Evolutionary conservation across 495 filamentous ascomycete genomes (phyloP).

Genomic region (Jackrogersella minutella): DNA sequence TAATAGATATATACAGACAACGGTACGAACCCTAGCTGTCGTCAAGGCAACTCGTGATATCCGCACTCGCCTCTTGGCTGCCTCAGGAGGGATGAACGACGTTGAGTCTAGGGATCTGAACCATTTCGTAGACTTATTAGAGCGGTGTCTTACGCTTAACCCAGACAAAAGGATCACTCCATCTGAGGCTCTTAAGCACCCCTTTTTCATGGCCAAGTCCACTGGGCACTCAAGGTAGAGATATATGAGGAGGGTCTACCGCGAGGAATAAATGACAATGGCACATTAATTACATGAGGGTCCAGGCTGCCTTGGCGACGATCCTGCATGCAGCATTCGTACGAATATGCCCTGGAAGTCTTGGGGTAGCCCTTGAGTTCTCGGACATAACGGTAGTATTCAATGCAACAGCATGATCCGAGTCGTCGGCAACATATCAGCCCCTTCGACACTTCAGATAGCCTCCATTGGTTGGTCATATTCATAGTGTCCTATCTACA

Average conservation of each 20-base stretch:
- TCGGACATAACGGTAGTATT: conserved; percentile 1
- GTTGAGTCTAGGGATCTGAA: conserved; percentile 79
- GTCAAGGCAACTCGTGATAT: conserved; percentile 85
- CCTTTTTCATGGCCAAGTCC: conserved; percentile 65
- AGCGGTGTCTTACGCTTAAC: conserved; percentile 86
- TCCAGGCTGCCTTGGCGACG: background rate
- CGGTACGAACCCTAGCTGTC: conserved; percentile 72
- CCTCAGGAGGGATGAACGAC: conserved; percentile 76
- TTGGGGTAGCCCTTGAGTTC: conserved; percentile 1
- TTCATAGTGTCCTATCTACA: background rate
- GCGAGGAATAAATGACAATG: background rate
- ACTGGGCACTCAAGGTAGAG: conserved; percentile 34
- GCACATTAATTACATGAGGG: background rate
- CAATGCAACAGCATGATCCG: background rate
- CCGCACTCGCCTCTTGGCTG: conserved; percentile 75
- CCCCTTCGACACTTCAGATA: background rate
- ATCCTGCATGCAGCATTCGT: background rate
- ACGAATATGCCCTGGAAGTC: background rate
- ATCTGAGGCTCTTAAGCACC: conserved; percentile 85
- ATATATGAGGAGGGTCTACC: background rate
- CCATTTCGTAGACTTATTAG: conserved; percentile 84
- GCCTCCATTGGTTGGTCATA: background rate
- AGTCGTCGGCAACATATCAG: background rate
- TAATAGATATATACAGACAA: conserved; percentile 58
- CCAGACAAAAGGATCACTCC: conserved; percentile 93